These are phyloP conservation scores for Geranium rotundifolium DNA, from an alignment of 345 rosid species.

Conservation along the genomic window DNA sequence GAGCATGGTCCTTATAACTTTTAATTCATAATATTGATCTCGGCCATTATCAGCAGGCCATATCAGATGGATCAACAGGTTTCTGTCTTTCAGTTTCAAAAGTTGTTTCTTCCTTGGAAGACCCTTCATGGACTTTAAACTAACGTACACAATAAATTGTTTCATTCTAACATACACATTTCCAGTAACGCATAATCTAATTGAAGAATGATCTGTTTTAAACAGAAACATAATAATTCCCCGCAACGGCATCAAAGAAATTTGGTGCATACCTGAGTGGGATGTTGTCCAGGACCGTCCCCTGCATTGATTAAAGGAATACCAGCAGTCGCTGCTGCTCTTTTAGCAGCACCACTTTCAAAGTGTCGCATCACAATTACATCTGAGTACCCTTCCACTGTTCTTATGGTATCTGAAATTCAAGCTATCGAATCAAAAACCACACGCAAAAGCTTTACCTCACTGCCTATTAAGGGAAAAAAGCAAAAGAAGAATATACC, in stretches of 20 bases:
- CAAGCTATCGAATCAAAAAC: slow-evolving; percentile 10
- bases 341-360: slow-evolving; percentile 91
- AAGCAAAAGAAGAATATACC: too few species aligned
- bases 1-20: neutral
- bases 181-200: neutral
- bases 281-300: slow-evolving; percentile 99
- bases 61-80: too few species aligned
- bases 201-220: neutral
- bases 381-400: slow-evolving; percentile 86
- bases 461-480: too few species aligned
- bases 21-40: too few species aligned
- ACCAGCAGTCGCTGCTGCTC: slow-evolving; percentile 72
- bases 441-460: neutral
- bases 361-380: slow-evolving; percentile 93
- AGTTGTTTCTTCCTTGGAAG: too few species aligned
- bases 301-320: slow-evolving; percentile 95
- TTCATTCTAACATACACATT: neutral
- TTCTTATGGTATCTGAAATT: slow-evolving; percentile 76
- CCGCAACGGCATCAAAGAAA: neutral
- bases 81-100: too few species aligned
- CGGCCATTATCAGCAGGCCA: too few species aligned
- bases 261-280: slow-evolving; percentile 55
- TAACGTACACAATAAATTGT: too few species aligned
- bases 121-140: too few species aligned
- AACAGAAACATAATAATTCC: neutral